A percentile compares a stretch with the other conserved stretches of the same genome.
Conservation (phyloP, 2,329 filamentous ascomycete genomes). For the Penicillium fuscoglaucum region DNA sequence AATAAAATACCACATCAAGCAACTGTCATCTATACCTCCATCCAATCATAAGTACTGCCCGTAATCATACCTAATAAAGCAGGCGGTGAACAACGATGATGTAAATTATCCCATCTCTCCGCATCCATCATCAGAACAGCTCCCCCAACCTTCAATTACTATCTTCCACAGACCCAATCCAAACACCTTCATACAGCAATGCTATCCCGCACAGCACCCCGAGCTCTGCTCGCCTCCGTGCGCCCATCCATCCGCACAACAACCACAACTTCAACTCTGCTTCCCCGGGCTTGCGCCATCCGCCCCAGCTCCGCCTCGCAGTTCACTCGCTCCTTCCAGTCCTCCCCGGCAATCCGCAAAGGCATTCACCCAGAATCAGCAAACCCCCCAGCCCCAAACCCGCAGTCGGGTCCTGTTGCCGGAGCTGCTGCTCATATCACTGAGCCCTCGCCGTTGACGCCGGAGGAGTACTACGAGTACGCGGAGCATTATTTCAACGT, state of each 20-base stretch:
- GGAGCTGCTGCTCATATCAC: conserved; percentile 44
- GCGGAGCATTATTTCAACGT: conserved; percentile 72
- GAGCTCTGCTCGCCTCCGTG: conserved; percentile 36
- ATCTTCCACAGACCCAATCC: background rate
- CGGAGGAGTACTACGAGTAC: conserved; percentile 72
- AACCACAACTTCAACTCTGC: conserved; percentile 15
- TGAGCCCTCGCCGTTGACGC: conserved; percentile 65
- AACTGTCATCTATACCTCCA: background rate
- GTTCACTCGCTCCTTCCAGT: conserved; percentile 36
- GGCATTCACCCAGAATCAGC: conserved; percentile 62
- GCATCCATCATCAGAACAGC: conserved; percentile 11
- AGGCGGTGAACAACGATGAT: conserved; percentile 13
- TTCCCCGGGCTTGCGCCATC: conserved; percentile 17
- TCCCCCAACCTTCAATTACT: conserved; percentile 1
- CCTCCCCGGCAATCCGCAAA: conserved; percentile 40
- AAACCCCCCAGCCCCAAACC: conserved; percentile 51
- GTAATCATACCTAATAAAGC: background rate
- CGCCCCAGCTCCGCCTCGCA: conserved; percentile 12
- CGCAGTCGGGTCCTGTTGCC: conserved; percentile 43
- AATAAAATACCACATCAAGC: conserved; percentile 4
- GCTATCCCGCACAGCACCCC: conserved; percentile 43
- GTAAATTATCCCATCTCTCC: conserved; percentile 12
- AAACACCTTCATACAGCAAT: conserved; percentile 25
- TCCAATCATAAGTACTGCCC: conserved; percentile 6
- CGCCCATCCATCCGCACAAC: conserved; percentile 25